Conservation (phyloP, 441 rosid genomes). For the Hypseocharis bilobata region DNA sequence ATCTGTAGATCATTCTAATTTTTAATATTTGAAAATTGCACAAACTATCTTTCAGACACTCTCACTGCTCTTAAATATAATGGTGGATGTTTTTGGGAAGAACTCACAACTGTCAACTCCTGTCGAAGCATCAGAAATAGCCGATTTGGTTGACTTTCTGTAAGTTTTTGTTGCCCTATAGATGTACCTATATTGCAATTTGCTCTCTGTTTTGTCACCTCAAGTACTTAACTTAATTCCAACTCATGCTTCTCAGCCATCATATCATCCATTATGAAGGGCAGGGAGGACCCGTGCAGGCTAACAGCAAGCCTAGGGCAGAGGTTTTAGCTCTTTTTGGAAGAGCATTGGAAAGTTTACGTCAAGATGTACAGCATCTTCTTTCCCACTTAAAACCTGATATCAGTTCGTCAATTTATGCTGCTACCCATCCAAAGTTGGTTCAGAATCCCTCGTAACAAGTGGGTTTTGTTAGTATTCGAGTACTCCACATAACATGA, state of each 20-base stretch:
- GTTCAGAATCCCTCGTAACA: slow-evolving; percentile 37
- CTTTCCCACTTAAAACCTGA: slow-evolving; percentile 78
- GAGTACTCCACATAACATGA: neutral
- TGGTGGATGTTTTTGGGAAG: slow-evolving; percentile 79
- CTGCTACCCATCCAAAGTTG: slow-evolving; percentile 75
- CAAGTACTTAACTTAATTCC: neutral
- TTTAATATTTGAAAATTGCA: no score
- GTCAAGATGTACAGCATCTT: slow-evolving; percentile 80
- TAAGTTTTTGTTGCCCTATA: slow-evolving; percentile 27
- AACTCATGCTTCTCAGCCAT: slow-evolving; percentile 42
- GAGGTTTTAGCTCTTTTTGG: slow-evolving; percentile 62
- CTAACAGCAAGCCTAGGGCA: slow-evolving; percentile 72
- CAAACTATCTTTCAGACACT: slow-evolving; percentile 42
- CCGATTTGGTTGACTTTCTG: slow-evolving; percentile 82
- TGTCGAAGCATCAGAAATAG: slow-evolving; percentile 70
- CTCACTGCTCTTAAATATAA: slow-evolving; percentile 44
- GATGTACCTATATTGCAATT: neutral
- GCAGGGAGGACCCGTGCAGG: slow-evolving; percentile 84
- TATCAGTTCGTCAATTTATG: slow-evolving; percentile 58
- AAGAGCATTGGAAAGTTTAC: slow-evolving; percentile 57
- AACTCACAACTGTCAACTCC: slow-evolving; percentile 45
- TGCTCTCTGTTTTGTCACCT: neutral
- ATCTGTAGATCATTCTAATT: no score
- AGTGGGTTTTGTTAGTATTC: neutral
- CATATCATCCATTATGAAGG: slow-evolving; percentile 86